phyloP scores from a whole-genome alignment of 2,329 filamentous ascomycete species.

The Rhinocladiella mackenziei region DNA sequence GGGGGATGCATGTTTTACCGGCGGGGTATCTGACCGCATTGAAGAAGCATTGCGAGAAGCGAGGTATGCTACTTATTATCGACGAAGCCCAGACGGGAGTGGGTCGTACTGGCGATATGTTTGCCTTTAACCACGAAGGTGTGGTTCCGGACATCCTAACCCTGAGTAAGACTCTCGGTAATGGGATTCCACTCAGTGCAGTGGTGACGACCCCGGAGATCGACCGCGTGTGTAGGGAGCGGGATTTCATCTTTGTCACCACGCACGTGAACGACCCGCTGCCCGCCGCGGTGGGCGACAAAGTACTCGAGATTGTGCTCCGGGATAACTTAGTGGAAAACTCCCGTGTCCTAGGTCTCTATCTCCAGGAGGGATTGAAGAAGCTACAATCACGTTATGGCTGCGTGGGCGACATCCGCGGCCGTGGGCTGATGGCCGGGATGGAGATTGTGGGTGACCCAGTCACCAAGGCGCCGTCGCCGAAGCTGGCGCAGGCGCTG shows the following conservation, averaged over 20 bases:
- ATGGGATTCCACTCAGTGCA: constrained; percentile 56
- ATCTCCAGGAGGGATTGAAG: constrained; percentile 48
- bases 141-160: constrained; percentile 58
- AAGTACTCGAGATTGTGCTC: constrained; percentile 59
- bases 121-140: constrained; percentile 55
- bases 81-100: constrained; percentile 60
- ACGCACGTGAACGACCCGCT: constrained; percentile 62
- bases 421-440: constrained; percentile 56
- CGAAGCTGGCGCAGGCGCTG: constrained; percentile 48
- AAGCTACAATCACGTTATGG: constrained; percentile 50
- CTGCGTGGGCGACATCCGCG: constrained; percentile 60
- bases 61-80: constrained; percentile 56
- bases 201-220: constrained; percentile 56
- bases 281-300: constrained; percentile 56
- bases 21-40: constrained; percentile 56
- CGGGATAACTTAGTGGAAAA: constrained; percentile 52
- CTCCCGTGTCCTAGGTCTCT: constrained; percentile 43
- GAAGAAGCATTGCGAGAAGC: constrained; percentile 51
- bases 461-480: constrained; percentile 46
- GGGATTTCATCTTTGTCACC: constrained; percentile 55
- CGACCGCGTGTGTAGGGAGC: constrained; percentile 46
- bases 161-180: constrained; percentile 59
- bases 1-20: constrained; percentile 59
- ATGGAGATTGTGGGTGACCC: constrained; percentile 55
- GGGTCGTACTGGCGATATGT: constrained; percentile 55